Base-by-base conservation (phyloP, 345 rosid species). In the Linum usitatissimum region DNA sequence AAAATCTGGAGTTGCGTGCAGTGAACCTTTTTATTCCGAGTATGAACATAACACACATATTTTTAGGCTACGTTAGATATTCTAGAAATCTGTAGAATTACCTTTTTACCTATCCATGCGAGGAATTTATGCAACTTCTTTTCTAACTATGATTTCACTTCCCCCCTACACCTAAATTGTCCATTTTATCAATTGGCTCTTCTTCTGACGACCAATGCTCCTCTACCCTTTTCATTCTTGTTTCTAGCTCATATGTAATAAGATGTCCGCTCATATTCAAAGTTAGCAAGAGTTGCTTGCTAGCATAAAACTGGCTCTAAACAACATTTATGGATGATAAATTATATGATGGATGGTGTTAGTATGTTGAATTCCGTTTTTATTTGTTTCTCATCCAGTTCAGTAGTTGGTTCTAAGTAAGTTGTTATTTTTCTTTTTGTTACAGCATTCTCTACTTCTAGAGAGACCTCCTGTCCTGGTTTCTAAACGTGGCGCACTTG, bases 391-490 rank as follows among this genome's bases (percentile, higher is more conserved):
- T 45, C 51, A 45, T 45, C 51, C 15, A 45, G 3, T 45, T 45
- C 13, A 5, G 18, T 6, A 55, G 5, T 55, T 28, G 4, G 30
- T 19, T 17, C 59, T n/a, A 55, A 18, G 10, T 55, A 28, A 55
- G 13, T 10, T 28, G 12, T 55, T 9, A 3, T 14, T 36, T 31
- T 19, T 8, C 49, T 59, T 53, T 23, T 60, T 75, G 60, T 54
- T 49, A 67, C 90, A 93, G 99, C 99, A 93, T 77, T 68, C 62
- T 61, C 79, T 76, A 53, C 97, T 93, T 55, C 59, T 86, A 57
- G 96, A 90, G 75, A 82, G 91, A 78, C 90, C 88, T 64, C 99
- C 96, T 72, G 83, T 79, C 45, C 77, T 93, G 73, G 75, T 81
- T 63, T 77, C 64, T 73, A 90, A 77, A 73, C 91, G 94, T 55